Conservation (phyloP, 495 filamentous ascomycete genomes). For the Cetradonia linearis region DNA sequence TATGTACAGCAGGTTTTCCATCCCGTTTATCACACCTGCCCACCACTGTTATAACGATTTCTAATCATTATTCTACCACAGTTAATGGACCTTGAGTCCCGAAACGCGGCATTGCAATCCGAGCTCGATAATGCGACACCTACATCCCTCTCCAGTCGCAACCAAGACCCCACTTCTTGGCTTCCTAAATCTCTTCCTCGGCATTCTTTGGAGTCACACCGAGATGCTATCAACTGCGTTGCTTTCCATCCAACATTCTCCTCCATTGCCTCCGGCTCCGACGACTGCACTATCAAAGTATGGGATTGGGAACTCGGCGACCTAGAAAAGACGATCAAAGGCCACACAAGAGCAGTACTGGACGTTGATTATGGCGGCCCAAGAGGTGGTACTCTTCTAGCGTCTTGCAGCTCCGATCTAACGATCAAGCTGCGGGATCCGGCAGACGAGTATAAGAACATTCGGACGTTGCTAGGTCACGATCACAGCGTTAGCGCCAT, state of each 20-base stretch:
- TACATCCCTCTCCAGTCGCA: constrained; percentile 63
- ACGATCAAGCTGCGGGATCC: constrained; percentile 98
- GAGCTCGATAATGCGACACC: constrained; percentile 84
- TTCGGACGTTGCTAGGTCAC: constrained; percentile 83
- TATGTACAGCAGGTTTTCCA: neutral
- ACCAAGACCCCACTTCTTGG: constrained; percentile 79
- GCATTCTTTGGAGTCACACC: constrained; percentile 77
- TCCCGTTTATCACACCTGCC: neutral
- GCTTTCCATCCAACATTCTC: constrained; percentile 95
- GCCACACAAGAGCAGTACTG: constrained; percentile 80
- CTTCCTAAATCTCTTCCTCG: constrained; percentile 70
- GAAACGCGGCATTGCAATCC: constrained; percentile 56
- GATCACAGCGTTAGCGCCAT: constrained; percentile 85
- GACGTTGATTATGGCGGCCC: constrained; percentile 94
- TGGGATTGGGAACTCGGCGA: constrained; percentile 98
- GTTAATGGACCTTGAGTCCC: constrained; percentile 90
- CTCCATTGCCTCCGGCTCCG: constrained; percentile 85
- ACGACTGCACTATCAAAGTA: constrained; percentile 89
- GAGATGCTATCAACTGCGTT: constrained; percentile 70
- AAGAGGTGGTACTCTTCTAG: constrained; percentile 72
- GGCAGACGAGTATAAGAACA: constrained; percentile 88
- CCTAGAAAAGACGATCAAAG: constrained; percentile 82
- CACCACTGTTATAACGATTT: neutral
- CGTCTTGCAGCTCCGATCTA: constrained; percentile 80
- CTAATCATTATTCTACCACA: constrained; percentile 34